A percentile compares a stretch with the other conserved stretches of the same genome.
These are phyloP conservation scores for Pichia nanzhaoensis DNA, from an alignment of 805 yeast species.

Conservation along the genomic window DNA sequence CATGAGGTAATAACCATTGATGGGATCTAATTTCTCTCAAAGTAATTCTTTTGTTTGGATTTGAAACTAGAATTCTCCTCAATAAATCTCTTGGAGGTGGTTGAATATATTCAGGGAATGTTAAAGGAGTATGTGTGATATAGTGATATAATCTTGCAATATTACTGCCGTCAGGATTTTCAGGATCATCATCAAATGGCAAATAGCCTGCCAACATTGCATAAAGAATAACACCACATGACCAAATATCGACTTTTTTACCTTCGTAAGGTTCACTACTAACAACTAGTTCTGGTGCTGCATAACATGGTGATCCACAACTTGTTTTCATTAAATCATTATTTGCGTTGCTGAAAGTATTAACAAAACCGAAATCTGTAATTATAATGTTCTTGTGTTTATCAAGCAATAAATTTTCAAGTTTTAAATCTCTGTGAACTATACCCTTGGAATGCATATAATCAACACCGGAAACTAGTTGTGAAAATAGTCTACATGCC, in stretches of 20 bases:
- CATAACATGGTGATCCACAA: conserved; percentile 97
- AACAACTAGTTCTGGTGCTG: conserved; percentile 94
- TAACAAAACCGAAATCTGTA: conserved; percentile 93
- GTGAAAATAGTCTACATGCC: conserved; percentile 87
- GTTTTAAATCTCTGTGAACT: conserved; percentile 70
- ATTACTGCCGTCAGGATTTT: conserved; percentile 93
- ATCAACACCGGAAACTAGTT: conserved; percentile 87
- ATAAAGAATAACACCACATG: conserved; percentile 89
- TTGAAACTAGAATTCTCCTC: conserved; percentile 76
- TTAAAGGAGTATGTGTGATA: conserved; percentile 83
- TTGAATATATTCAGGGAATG: conserved; percentile 89
- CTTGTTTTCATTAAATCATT: conserved; percentile 86
- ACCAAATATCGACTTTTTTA: conserved; percentile 93
- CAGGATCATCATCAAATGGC: conserved; percentile 96
- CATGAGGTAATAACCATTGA: conserved; percentile 84
- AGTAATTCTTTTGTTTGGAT: conserved; percentile 70
- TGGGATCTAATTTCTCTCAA: conserved; percentile 70
- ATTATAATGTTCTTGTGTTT: conserved; percentile 81
- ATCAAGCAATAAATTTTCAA: conserved; percentile 71
- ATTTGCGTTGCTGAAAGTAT: conserved; percentile 52
- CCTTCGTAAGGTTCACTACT: conserved; percentile 86
- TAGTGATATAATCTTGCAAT: conserved; percentile 86
- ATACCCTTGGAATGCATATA: conserved; percentile 79
- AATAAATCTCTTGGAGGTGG: conserved; percentile 88
- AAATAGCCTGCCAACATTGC: conserved; percentile 97